Evolutionary conservation across 257 asterid genomes (phyloP).

Genomic region (Forsythia suspensa): DNA sequence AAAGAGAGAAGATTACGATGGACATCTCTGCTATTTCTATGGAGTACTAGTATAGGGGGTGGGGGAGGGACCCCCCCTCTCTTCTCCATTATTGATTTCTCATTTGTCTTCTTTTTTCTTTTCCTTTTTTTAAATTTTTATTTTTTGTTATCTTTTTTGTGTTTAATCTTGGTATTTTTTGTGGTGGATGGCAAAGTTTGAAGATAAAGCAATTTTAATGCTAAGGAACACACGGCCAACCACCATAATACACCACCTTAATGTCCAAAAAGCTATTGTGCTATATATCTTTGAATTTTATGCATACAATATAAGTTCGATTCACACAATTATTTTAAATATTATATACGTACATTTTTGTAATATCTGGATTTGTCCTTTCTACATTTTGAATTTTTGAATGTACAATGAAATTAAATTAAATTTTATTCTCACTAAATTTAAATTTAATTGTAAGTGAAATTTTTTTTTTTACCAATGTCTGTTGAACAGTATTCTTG

Average conservation of each 20-base stretch:
- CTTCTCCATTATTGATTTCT: constrained; percentile 37
- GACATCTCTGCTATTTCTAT: constrained; percentile 16
- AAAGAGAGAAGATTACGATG: constrained; percentile 16
- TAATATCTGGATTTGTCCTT: too few relatives aligned
- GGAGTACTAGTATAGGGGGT: constrained; percentile 12
- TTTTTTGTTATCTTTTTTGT: constrained; percentile 1
- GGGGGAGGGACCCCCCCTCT: not conserved
- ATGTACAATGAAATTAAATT: too few relatives aligned
- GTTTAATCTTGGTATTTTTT: constrained; percentile 21
- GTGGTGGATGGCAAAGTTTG: constrained; percentile 40
- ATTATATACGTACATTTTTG: too few relatives aligned
- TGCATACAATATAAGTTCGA: not conserved
- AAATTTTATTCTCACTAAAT: too few relatives aligned
- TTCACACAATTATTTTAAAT: too few relatives aligned
- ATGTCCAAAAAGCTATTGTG: constrained; percentile 26
- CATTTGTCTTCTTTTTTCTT: constrained; percentile 22
- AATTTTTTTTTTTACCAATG: too few relatives aligned
- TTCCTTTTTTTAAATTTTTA: not conserved
- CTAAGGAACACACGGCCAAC: constrained; percentile 30
- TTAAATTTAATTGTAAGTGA: not conserved
- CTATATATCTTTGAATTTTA: not conserved
- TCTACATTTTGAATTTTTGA: too few relatives aligned
- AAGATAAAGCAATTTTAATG: constrained; percentile 41
- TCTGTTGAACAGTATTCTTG: not conserved
- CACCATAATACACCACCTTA: constrained; percentile 37